These are phyloP conservation scores for Penicillium sp. DNA, from an alignment of 2,329 filamentous ascomycete genomes.

Conservation along the genomic window DNA sequence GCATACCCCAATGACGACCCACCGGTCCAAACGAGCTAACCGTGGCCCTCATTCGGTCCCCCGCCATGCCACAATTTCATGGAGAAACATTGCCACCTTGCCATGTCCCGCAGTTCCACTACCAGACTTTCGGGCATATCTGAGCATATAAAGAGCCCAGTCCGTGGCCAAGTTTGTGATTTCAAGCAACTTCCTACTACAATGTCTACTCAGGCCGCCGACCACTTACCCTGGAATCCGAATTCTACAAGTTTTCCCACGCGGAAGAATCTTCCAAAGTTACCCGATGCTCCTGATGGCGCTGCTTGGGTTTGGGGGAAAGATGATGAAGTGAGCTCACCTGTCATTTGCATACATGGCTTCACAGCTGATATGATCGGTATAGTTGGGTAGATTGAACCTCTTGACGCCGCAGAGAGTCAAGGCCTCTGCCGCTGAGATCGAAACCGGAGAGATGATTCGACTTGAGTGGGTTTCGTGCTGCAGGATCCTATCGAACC, in stretches of 20 bases:
- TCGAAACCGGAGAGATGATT: constrained; percentile 58
- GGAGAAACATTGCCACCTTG: neutral
- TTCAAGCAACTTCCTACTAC: neutral
- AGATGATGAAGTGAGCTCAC: constrained; percentile 49
- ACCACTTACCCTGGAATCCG: constrained; percentile 55
- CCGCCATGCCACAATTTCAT: neutral
- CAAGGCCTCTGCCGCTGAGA: constrained; percentile 55
- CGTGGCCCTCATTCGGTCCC: neutral
- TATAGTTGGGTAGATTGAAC: constrained; percentile 50
- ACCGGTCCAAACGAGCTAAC: neutral
- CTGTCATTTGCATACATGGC: neutral
- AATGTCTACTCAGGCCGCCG: constrained; percentile 25
- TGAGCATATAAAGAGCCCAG: constrained; percentile 2
- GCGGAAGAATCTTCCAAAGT: constrained; percentile 53
- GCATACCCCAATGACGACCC: neutral
- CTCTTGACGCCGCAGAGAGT: constrained; percentile 58
- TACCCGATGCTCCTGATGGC: constrained; percentile 55
- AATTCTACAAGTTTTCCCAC: constrained; percentile 55
- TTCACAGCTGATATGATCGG: neutral
- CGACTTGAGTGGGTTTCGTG: constrained; percentile 51
- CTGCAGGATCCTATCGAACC: neutral
- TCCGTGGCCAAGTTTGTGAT: neutral
- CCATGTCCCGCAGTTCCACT: constrained; percentile 5
- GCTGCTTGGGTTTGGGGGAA: constrained; percentile 64
- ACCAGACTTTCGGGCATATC: constrained; percentile 12